Evolutionary conservation across 345 rosid genomes (phyloP).

Genomic region (Corchorus capsularis): DNA sequence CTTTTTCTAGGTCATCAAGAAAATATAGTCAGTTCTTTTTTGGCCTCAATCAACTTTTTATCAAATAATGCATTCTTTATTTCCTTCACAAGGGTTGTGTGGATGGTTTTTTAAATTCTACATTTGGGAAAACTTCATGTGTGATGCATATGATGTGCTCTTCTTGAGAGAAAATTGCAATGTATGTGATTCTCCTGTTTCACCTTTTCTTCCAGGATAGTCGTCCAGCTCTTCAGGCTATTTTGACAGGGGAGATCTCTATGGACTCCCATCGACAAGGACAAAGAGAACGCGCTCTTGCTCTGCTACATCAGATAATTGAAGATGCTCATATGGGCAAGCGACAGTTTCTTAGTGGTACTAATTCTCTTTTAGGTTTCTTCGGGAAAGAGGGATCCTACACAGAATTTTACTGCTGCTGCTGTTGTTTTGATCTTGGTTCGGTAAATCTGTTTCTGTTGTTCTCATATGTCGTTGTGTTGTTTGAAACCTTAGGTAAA

Average conservation of each 20-base stretch:
- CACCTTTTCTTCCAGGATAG: conserved; percentile 55
- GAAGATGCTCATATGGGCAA: conserved; percentile 97
- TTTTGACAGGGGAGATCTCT: conserved; percentile 64
- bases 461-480: conserved; percentile 29
- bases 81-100: neutral
- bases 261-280: conserved; percentile 75
- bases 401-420: conserved; percentile 12
- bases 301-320: conserved; percentile 90
- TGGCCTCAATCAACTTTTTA: neutral
- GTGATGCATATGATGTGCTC: conserved; percentile 12
- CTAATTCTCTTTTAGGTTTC: conserved; percentile 16
- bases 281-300: conserved; percentile 89
- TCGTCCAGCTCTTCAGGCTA: conserved; percentile 61
- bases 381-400: conserved; percentile 18
- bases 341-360: conserved; percentile 97
- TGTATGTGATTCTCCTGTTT: conserved; percentile 3
- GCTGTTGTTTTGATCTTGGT: conserved; percentile 19
- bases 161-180: neutral
- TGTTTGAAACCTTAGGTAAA: conserved; percentile 59
- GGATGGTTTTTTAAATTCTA: neutral
- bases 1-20: neutral
- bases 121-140: neutral
- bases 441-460: conserved; percentile 12
- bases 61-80: neutral
- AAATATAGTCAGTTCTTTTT: neutral